Conservation (phyloP, 2,329 filamentous ascomycete genomes). For the Eutypella sp. region DNA sequence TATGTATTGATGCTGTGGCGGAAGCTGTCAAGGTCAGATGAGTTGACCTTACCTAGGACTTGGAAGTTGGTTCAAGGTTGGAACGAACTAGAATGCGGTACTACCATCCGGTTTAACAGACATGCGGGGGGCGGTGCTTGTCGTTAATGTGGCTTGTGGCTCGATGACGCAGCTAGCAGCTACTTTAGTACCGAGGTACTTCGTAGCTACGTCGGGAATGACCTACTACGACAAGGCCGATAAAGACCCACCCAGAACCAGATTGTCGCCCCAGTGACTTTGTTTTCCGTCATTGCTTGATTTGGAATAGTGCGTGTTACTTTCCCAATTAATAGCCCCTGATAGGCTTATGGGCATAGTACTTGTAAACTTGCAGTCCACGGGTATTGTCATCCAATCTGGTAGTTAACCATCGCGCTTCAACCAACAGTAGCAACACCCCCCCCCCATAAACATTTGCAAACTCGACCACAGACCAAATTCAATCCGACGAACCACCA, state of each 20-base stretch:
- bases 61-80: too few relatives aligned
- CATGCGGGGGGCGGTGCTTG: too few relatives aligned
- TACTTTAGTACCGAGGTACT: too few relatives aligned
- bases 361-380: too few relatives aligned
- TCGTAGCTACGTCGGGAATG: too few relatives aligned
- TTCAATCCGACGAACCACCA: neutral
- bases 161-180: slow-evolving; percentile 16
- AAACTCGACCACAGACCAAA: neutral
- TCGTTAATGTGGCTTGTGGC: neutral
- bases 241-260: neutral
- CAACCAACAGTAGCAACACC: neutral
- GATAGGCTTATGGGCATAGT: too few relatives aligned
- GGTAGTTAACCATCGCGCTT: neutral
- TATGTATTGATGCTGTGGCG: slow-evolving; percentile 9
- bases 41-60: too few relatives aligned
- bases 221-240: too few relatives aligned
- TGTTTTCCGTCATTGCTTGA: slow-evolving; percentile 20
- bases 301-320: slow-evolving; percentile 5
- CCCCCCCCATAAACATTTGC: neutral
- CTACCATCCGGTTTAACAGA: too few relatives aligned
- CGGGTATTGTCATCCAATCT: neutral
- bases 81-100: neutral
- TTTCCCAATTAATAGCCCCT: neutral
- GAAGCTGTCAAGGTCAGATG: slow-evolving; percentile 9
- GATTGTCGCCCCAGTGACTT: slow-evolving; percentile 27